Conservation (phyloP, 257 asterid species). For the Nicotiana undulata region DNA sequence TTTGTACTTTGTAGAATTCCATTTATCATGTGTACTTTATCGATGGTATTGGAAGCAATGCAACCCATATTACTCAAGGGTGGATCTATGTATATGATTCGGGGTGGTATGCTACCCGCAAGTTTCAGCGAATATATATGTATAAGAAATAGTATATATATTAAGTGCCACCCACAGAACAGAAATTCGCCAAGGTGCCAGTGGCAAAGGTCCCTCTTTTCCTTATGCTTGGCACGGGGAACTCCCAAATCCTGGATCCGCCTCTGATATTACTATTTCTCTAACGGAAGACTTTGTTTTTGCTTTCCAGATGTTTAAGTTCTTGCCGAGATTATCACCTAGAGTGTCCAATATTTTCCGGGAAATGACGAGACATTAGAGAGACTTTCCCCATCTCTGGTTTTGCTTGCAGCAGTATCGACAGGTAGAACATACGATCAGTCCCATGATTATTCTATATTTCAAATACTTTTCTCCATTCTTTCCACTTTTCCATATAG, state of each 20-base stretch:
- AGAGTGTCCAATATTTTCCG: constrained; percentile 67
- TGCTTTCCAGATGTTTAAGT: constrained; percentile 60
- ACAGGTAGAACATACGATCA: neutral
- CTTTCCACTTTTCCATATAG: neutral
- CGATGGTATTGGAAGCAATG: neutral
- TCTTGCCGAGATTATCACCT: constrained; percentile 75
- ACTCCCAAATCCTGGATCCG: too few species aligned
- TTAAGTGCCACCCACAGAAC: too few species aligned
- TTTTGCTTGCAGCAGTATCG: neutral
- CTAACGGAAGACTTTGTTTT: neutral
- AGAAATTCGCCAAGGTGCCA: too few species aligned
- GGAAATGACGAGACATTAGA: constrained; percentile 83
- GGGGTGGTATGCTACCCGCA: too few species aligned
- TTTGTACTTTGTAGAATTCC: neutral
- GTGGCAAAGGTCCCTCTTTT: too few species aligned
- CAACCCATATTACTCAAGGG: neutral
- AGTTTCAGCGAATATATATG: too few species aligned
- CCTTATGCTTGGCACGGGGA: too few species aligned
- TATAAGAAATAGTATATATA: too few species aligned
- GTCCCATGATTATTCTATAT: neutral
- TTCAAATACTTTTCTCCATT: neutral
- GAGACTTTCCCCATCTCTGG: neutral
- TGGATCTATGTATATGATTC: too few species aligned
- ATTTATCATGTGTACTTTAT: neutral
- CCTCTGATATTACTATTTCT: too few species aligned